Evolutionary conservation across 177 flowering plant species (phyloP).

Genomic region (Vitis hybrid): DNA sequence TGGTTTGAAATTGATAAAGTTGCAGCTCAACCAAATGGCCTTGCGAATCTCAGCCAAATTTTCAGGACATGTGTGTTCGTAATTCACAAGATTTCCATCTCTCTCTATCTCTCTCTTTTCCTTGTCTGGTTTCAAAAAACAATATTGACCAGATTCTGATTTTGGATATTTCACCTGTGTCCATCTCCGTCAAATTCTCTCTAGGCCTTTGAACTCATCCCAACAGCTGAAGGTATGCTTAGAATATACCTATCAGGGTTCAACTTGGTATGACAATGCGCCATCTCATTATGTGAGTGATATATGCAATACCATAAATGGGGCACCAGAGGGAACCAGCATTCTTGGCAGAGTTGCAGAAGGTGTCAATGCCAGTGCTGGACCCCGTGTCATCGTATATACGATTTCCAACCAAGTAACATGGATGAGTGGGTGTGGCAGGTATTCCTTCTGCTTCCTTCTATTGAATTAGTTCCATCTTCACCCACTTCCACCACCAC

Average conservation of each 20-base stretch:
- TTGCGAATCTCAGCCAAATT: conserved; percentile 27
- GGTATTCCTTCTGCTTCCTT: too few species aligned
- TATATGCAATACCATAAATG: conserved; percentile 1
- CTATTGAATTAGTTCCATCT: too few species aligned
- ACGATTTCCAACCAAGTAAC: too few species aligned
- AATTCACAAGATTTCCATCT: neutral
- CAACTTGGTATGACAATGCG: conserved; percentile 18
- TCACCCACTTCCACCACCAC: too few species aligned
- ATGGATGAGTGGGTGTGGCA: too few species aligned
- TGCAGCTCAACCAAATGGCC: conserved; percentile 33
- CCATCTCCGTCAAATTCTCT: too few species aligned
- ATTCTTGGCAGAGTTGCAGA: conserved; percentile 23
- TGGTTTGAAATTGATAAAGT: conserved; percentile 43
- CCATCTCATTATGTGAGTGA: conserved; percentile 2
- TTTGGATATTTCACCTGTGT: neutral
- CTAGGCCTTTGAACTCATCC: too few species aligned
- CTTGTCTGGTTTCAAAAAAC: neutral
- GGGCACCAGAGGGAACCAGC: conserved; percentile 16
- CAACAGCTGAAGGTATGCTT: conserved; percentile 14
- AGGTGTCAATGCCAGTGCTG: conserved; percentile 6
- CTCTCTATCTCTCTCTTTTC: neutral
- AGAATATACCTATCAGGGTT: neutral
- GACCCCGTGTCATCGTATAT: too few species aligned
- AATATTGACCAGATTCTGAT: neutral
- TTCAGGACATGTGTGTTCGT: conserved; percentile 45